Evolutionary conservation across 768 basidiomycete species (phyloP).

Genomic region (Russula olivacea): DNA sequence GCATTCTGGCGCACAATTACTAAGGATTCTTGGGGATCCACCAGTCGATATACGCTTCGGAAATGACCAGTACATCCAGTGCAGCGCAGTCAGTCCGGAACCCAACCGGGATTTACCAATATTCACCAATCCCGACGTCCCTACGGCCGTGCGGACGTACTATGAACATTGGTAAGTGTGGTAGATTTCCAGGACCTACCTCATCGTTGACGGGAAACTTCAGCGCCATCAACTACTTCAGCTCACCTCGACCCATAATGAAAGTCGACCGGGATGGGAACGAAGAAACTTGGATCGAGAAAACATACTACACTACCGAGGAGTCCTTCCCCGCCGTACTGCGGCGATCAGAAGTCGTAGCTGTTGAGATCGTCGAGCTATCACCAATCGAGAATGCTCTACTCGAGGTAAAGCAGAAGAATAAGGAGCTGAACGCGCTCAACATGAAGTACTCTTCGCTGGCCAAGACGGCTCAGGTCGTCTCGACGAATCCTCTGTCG

Average conservation of each 20-base stretch:
- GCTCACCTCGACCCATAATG: slow-evolving; percentile 61
- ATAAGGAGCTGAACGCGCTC: slow-evolving; percentile 65
- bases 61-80: slow-evolving; percentile 80
- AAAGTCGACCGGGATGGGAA: slow-evolving; percentile 57
- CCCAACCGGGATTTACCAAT: slow-evolving; percentile 71
- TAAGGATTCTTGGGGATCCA: slow-evolving; percentile 70
- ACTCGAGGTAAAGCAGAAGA: slow-evolving; percentile 72
- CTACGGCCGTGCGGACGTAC: slow-evolving; percentile 71
- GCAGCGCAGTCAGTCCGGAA: slow-evolving; percentile 79
- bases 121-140: slow-evolving; percentile 82
- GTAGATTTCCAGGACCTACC: not conserved
- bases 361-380: slow-evolving; percentile 63
- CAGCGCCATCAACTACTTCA: slow-evolving; percentile 82
- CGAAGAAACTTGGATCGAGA: slow-evolving; percentile 83
- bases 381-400: slow-evolving; percentile 83
- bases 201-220: slow-evolving; percentile 1
- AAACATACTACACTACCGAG: slow-evolving; percentile 81
- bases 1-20: slow-evolving; percentile 75
- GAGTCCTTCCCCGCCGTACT: slow-evolving; percentile 89
- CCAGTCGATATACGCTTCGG: slow-evolving; percentile 76
- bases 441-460: slow-evolving; percentile 70
- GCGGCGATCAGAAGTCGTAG: slow-evolving; percentile 79
- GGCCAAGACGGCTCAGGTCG: slow-evolving; percentile 64
- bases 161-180: slow-evolving; percentile 71
- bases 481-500: slow-evolving; percentile 74